These are phyloP conservation scores for Fomitopsis pinicola DNA, from an alignment of 1,284 basidiomycete genomes.

Conservation along the genomic window DNA sequence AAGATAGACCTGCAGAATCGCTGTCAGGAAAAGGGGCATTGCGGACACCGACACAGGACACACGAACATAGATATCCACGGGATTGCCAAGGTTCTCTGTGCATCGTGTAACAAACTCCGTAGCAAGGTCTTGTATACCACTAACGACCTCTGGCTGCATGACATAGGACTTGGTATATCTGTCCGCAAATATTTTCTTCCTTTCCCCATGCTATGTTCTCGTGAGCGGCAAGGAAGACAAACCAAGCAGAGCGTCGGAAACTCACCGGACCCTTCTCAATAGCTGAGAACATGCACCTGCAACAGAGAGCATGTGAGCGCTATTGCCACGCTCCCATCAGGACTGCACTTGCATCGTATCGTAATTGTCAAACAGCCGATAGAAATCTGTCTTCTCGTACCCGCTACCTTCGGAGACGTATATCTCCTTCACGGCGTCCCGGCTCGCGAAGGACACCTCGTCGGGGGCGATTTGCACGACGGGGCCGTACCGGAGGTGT, in stretches of 20 bases:
- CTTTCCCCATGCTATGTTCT: slow-evolving; percentile 15
- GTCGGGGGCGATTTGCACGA: slow-evolving; percentile 25
- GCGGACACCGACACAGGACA: neutral
- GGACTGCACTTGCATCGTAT: slow-evolving; percentile 9
- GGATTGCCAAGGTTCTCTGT: slow-evolving; percentile 10
- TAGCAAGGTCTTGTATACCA: slow-evolving; percentile 16
- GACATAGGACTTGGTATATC: slow-evolving; percentile 19
- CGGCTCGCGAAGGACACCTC: slow-evolving; percentile 23
- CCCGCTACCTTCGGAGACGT: slow-evolving; percentile 21
- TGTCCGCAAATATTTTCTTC: slow-evolving; percentile 20
- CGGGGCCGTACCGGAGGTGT: slow-evolving; percentile 21
- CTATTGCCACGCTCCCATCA: neutral
- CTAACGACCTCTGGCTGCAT: slow-evolving; percentile 14
- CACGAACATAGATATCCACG: slow-evolving; percentile 18
- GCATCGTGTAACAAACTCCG: slow-evolving; percentile 12
- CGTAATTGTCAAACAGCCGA: slow-evolving; percentile 16
- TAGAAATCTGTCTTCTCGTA: slow-evolving; percentile 22
- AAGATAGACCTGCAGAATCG: slow-evolving; percentile 10
- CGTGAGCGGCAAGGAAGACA: neutral
- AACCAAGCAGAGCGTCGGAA: neutral
- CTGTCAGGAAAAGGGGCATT: neutral
- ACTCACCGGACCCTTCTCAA: slow-evolving; percentile 14
- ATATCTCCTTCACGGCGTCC: slow-evolving; percentile 23
- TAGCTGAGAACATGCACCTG: slow-evolving; percentile 23
- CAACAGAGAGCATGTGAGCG: neutral